Percentiles rank a stretch among this genome's conserved stretches.
These are phyloP conservation scores for Lactarius trivialis DNA, from an alignment of 768 basidiomycete species.

Conservation along the genomic window DNA sequence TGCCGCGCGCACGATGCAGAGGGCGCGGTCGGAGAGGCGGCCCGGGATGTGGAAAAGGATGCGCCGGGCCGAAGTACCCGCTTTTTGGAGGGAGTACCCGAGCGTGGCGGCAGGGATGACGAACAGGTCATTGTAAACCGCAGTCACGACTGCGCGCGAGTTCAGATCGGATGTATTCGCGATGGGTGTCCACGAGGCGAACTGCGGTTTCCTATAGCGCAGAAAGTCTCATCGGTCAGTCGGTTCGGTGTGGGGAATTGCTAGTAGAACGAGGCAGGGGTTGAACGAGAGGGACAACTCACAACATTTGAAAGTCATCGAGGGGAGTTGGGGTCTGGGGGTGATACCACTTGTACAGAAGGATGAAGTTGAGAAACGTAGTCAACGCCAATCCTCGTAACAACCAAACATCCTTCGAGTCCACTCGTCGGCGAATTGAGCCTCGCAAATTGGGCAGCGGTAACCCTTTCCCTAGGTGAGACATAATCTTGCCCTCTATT, in stretches of 20 bases:
- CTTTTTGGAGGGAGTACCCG: conserved; percentile 30
- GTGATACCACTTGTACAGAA: neutral
- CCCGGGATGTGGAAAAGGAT: conserved; percentile 32
- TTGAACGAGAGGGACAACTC: neutral
- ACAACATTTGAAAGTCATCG: conserved; percentile 20
- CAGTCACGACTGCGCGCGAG: conserved; percentile 28
- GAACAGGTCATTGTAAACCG: conserved; percentile 31
- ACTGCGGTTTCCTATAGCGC: conserved; percentile 8
- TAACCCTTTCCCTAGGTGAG: neutral
- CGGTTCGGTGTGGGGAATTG: neutral
- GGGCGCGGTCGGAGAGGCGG: conserved; percentile 34
- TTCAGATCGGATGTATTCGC: neutral
- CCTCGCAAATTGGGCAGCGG: neutral
- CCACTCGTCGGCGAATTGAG: neutral
- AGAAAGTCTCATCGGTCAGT: neutral
- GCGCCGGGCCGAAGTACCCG: conserved; percentile 30
- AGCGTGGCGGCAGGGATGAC: conserved; percentile 30
- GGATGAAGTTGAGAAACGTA: conserved; percentile 1
- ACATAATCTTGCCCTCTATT: neutral
- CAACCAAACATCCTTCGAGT: neutral
- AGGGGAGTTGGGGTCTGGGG: conserved; percentile 4
- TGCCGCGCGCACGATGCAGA: conserved; percentile 34
- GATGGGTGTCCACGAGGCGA: neutral
- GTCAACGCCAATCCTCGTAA: neutral
- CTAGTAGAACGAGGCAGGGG: too few species aligned